Conservation (phyloP, 2,329 filamentous ascomycete genomes). For the Exophiala sideris region DNA sequence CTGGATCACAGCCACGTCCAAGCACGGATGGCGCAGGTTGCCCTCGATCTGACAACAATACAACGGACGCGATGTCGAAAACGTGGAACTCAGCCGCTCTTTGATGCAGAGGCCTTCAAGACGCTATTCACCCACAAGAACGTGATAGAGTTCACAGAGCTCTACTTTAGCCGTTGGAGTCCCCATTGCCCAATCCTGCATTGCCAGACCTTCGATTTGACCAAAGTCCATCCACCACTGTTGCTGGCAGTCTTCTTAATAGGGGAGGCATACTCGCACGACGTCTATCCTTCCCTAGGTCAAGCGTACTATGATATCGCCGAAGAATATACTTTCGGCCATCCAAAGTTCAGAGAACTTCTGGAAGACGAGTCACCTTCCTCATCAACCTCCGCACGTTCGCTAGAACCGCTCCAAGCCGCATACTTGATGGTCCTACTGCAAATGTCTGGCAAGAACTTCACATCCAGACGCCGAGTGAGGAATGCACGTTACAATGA, state of each 20-base stretch:
- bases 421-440: slow-evolving; percentile 2
- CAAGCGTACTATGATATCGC: slow-evolving; percentile 4
- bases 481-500: slow-evolving; percentile 1
- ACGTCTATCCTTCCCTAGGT: neutral
- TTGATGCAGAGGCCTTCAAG: neutral
- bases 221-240: neutral
- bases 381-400: neutral
- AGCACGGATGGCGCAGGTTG: neutral
- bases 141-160: neutral
- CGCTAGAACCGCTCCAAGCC: neutral
- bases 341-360: neutral
- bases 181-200: slow-evolving; percentile 4
- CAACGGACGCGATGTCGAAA: neutral
- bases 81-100: neutral
- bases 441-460: neutral
- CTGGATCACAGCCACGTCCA: neutral
- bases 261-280: neutral
- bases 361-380: neutral
- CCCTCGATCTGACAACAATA: neutral
- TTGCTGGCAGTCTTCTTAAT: slow-evolving; percentile 3
- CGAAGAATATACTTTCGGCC: slow-evolving; percentile 1
- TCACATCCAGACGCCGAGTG: neutral
- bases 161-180: neutral
- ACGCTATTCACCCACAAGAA: neutral
- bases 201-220: neutral